Conservation (phyloP, 2,329 filamentous ascomycete species). For the Xylogone sp. region DNA sequence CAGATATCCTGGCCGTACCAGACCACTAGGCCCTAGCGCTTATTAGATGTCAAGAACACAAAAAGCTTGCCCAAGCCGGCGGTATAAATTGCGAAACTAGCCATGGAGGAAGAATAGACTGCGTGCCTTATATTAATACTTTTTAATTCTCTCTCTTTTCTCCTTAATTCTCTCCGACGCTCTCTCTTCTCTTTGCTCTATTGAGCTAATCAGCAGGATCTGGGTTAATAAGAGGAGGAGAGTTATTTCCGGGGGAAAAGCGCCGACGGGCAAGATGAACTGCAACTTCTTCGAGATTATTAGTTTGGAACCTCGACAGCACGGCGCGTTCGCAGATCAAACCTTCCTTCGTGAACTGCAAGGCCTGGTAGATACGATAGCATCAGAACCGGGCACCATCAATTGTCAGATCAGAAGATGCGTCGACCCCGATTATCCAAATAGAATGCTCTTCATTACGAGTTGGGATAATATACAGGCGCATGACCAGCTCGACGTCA, state of each 20-base stretch:
- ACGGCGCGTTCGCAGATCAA: not conserved
- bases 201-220: too few species aligned
- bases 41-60: not conserved
- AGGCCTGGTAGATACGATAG: not conserved
- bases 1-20: not conserved
- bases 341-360: not conserved
- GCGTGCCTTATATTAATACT: too few species aligned
- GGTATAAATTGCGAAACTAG: not conserved
- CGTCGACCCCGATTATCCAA: not conserved
- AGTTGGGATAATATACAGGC: constrained; percentile 1
- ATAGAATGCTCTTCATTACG: not conserved
- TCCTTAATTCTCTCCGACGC: too few species aligned
- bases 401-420: not conserved
- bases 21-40: not conserved
- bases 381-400: not conserved
- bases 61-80: not conserved
- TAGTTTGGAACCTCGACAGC: not conserved
- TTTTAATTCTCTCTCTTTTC: too few species aligned
- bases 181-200: too few species aligned
- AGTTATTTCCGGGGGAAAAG: too few species aligned
- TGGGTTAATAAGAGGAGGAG: too few species aligned
- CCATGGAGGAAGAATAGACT: too few species aligned
- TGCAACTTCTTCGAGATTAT: constrained; percentile 4
- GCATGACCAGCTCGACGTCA: constrained; percentile 4
- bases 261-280: not conserved